These are phyloP conservation scores for Lentinula sp. DNA, from an alignment of 768 basidiomycete species.

Conservation along the genomic window DNA sequence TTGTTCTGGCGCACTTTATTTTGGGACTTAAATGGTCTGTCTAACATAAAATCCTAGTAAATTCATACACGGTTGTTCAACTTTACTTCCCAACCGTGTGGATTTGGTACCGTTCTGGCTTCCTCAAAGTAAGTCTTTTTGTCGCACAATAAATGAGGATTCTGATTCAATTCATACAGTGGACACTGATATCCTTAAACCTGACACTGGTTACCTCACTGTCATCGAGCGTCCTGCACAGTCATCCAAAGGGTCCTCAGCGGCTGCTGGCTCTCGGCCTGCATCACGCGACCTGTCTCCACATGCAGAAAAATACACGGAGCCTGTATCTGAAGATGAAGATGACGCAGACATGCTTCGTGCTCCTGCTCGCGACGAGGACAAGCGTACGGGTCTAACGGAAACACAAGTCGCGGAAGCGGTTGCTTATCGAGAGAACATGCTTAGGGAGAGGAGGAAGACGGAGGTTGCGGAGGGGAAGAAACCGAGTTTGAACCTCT, in stretches of 20 bases:
- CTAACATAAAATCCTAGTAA: constrained; percentile 41
- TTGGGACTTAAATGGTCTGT: no score
- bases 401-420: constrained; percentile 76
- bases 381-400: constrained; percentile 70
- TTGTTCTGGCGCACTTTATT: no score
- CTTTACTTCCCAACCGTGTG: constrained; percentile 85
- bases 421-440: constrained; percentile 77
- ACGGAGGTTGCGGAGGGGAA: constrained; percentile 10
- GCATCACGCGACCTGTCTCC: constrained; percentile 30
- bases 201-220: constrained; percentile 69
- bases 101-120: constrained; percentile 98
- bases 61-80: constrained; percentile 96
- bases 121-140: constrained; percentile 66
- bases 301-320: constrained; percentile 51
- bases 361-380: constrained; percentile 74
- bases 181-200: constrained; percentile 95
- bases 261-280: constrained; percentile 33
- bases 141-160: no score
- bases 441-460: constrained; percentile 47
- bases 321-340: constrained; percentile 94
- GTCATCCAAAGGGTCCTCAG: constrained; percentile 30
- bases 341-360: constrained; percentile 73
- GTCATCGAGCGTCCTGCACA: constrained; percentile 69
- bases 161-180: constrained; percentile 34
- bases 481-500: neutral